Evolutionary conservation across 495 filamentous ascomycete genomes (phyloP).

Genomic region (Letharia lupina): DNA sequence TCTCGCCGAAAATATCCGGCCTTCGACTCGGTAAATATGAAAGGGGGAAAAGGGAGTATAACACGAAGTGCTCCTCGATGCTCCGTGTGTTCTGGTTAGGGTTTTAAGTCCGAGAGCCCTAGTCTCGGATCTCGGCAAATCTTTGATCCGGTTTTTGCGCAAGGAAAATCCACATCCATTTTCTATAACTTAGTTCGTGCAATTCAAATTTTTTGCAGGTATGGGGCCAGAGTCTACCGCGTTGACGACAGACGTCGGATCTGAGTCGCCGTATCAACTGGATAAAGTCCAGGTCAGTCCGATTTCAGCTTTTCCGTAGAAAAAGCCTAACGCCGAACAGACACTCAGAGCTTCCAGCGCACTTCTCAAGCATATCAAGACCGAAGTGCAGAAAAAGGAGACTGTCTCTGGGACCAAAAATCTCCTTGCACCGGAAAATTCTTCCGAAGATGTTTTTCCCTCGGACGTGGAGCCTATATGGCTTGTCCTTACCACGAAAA

Average conservation of each 20-base stretch:
- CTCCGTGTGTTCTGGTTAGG: no score
- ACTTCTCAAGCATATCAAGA: conserved; percentile 71
- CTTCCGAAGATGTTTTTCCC: conserved; percentile 38
- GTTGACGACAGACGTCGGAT: conserved; percentile 44
- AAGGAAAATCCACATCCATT: background rate
- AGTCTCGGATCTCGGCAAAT: background rate
- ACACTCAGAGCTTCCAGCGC: conserved; percentile 72
- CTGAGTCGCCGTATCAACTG: conserved; percentile 56
- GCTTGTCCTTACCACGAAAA: conserved; percentile 84
- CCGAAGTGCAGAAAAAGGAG: conserved; percentile 49
- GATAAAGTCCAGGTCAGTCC: conserved; percentile 50
- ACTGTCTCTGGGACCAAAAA: conserved; percentile 57
- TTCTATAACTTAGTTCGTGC: background rate
- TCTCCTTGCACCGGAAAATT: conserved; percentile 56
- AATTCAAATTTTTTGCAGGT: background rate
- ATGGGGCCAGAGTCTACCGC: conserved; percentile 37
- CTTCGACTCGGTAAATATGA: no score
- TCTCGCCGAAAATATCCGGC: no score
- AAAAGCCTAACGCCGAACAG: conserved; percentile 32
- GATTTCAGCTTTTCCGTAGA: background rate
- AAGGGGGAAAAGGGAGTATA: no score
- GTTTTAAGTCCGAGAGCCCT: no score
- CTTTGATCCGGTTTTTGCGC: background rate
- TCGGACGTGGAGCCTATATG: conserved; percentile 61
- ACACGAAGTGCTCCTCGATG: no score